Percentiles rank a stretch among this genome's conserved stretches.
phyloP scores from a whole-genome alignment of 805 yeast species.

The Kodamaea hsintzibuensis region DNA sequence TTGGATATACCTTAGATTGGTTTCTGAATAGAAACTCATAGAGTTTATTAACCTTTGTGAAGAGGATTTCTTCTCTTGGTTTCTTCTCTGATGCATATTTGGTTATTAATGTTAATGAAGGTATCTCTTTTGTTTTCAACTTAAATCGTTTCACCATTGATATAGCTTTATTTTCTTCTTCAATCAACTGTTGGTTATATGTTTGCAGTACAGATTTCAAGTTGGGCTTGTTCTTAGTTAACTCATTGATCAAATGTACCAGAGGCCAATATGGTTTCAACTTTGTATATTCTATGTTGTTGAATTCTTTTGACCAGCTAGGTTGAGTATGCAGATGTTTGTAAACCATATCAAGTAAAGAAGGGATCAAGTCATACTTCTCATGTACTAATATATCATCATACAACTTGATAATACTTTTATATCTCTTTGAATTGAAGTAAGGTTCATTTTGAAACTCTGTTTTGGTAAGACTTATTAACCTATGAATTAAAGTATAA shows the following conservation, averaged over 20 bases:
- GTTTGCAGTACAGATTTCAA: constrained; percentile 5
- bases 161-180: constrained; percentile 14
- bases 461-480: background rate
- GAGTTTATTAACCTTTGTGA: constrained; percentile 16
- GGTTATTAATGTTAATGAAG: background rate
- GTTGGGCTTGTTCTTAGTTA: constrained; percentile 11
- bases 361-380: constrained; percentile 23
- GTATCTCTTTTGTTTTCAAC: background rate
- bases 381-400: constrained; percentile 32
- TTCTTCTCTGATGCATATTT: background rate
- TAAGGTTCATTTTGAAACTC: constrained; percentile 11
- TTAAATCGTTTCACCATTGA: constrained; percentile 17
- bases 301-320: constrained; percentile 23
- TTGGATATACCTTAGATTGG: constrained; percentile 20
- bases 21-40: constrained; percentile 23
- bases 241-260: constrained; percentile 33
- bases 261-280: constrained; percentile 35
- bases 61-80: constrained; percentile 3
- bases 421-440: constrained; percentile 15
- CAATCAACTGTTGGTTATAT: constrained; percentile 18
- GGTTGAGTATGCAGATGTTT: constrained; percentile 16
- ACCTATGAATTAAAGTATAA: constrained; percentile 3
- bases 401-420: constrained; percentile 13
- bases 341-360: constrained; percentile 30
- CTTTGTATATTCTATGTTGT: constrained; percentile 18